Evolutionary conservation across 768 basidiomycete genomes (phyloP).

Genomic region (Austroboletus eburneus): DNA sequence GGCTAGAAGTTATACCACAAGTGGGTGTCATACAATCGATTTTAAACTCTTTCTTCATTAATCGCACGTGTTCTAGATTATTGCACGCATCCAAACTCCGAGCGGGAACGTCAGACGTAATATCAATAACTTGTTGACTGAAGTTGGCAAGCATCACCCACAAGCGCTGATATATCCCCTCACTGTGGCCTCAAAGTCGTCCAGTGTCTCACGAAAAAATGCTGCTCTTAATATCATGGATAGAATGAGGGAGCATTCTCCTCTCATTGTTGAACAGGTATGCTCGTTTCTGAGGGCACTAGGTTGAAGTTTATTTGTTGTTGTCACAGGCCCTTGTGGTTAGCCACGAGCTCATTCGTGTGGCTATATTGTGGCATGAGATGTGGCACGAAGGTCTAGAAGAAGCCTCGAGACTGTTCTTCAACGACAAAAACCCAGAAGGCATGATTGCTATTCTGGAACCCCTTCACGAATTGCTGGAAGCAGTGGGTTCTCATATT

Average conservation of each 20-base stretch:
- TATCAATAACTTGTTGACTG: conserved; percentile 82
- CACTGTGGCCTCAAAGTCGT: conserved; percentile 95
- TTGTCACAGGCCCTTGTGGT: conserved; percentile 69
- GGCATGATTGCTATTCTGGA: conserved; percentile 95
- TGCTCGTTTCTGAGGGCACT: neutral
- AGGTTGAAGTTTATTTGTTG: conserved; percentile 1
- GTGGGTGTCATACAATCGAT: conserved; percentile 36
- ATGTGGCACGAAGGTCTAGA: conserved; percentile 98
- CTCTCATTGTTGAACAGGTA: conserved; percentile 82
- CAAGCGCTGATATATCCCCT: conserved; percentile 95
- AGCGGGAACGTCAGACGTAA: conserved; percentile 81
- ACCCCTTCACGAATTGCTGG: conserved; percentile 89
- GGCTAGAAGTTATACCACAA: conserved; percentile 98
- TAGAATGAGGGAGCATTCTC: conserved; percentile 89
- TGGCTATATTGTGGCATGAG: conserved; percentile 98
- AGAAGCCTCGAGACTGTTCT: conserved; percentile 94
- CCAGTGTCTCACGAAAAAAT: conserved; percentile 72
- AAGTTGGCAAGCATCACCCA: conserved; percentile 94
- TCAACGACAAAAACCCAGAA: conserved; percentile 94
- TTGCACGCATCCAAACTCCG: conserved; percentile 96
- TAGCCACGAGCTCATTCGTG: conserved; percentile 91
- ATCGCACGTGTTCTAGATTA: conserved; percentile 58
- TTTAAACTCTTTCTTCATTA: neutral
- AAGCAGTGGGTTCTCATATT: conserved; percentile 53
- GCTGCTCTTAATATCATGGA: conserved; percentile 88